Evolutionary conservation across 805 yeast genomes (phyloP).

Genomic region (Kazachstania taianensis): DNA sequence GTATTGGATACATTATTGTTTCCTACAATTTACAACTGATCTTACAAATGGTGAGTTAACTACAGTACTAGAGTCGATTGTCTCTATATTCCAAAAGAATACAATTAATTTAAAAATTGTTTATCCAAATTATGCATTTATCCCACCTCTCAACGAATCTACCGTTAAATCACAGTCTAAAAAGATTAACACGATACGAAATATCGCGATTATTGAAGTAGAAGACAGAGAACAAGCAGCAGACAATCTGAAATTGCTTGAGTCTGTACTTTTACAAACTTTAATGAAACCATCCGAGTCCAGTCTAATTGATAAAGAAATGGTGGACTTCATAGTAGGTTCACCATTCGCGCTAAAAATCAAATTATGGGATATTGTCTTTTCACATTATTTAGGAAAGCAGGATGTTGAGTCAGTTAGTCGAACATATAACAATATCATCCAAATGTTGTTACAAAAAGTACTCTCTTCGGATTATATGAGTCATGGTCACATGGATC

Average conservation of each 20-base stretch:
- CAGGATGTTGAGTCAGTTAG: constrained; percentile 30
- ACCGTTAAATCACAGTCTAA: constrained; percentile 54
- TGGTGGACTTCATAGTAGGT: constrained; percentile 47
- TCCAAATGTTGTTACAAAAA: constrained; percentile 37
- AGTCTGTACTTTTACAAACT: constrained; percentile 33
- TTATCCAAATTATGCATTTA: constrained; percentile 48
- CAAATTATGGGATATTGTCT: constrained; percentile 65
- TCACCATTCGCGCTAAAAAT: constrained; percentile 60
- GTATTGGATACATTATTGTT: constrained; percentile 41
- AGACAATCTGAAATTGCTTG: constrained; percentile 30
- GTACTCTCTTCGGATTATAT: constrained; percentile 22
- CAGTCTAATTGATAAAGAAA: constrained; percentile 32
- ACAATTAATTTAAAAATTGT: constrained; percentile 23
- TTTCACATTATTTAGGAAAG: constrained; percentile 40
- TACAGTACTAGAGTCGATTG: constrained; percentile 18
- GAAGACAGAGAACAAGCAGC: constrained; percentile 5
- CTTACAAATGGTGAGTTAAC: constrained; percentile 28
- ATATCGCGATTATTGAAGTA: constrained; percentile 14
- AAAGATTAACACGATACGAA: constrained; percentile 52
- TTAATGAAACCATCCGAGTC: constrained; percentile 10
- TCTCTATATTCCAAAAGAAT: constrained; percentile 8
- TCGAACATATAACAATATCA: constrained; percentile 41
- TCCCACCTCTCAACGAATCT: constrained; percentile 44
- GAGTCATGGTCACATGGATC: constrained; percentile 34
- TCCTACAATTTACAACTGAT: constrained; percentile 33